These are phyloP conservation scores for Schizonepeta tenuifolia DNA, from an alignment of 257 asterid species.

Conservation along the genomic window DNA sequence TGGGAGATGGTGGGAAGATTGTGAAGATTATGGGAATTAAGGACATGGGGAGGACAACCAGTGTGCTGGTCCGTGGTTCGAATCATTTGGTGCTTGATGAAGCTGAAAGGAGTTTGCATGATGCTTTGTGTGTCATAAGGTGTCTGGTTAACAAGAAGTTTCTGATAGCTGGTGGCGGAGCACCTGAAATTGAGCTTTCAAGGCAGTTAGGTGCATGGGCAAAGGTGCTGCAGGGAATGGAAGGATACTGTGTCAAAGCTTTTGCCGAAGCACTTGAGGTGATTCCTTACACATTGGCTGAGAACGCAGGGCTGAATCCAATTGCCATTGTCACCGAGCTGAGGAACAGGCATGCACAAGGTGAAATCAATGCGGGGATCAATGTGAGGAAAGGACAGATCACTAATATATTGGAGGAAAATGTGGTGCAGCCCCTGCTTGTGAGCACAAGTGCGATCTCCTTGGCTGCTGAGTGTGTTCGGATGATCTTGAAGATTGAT, in stretches of 20 bases:
- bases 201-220: constrained; percentile 99
- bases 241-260: constrained; percentile 87
- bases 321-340: constrained; percentile 92
- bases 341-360: constrained; percentile 98
- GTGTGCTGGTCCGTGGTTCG: constrained; percentile 92
- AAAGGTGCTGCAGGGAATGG: constrained; percentile 96
- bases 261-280: constrained; percentile 99
- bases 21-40: constrained; percentile 89
- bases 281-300: constrained; percentile 95
- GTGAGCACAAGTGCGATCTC: constrained; percentile 96
- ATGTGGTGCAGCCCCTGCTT: constrained; percentile 94
- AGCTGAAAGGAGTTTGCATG: constrained; percentile 99
- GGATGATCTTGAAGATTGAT: constrained; percentile 98
- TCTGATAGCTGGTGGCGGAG: constrained; percentile 99
- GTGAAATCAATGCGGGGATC: constrained; percentile 95
- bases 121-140: constrained; percentile 95
- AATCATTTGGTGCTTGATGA: constrained; percentile 92
- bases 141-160: constrained; percentile 94
- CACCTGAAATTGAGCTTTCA: constrained; percentile 98
- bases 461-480: constrained; percentile 95
- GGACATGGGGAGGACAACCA: constrained; percentile 96
- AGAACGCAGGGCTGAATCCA: constrained; percentile 98
- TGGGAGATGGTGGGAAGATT: constrained; percentile 98
- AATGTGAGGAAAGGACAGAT: constrained; percentile 99
- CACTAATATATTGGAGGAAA: constrained; percentile 95